Conservation (phyloP, 2,329 filamentous ascomycete species). For the Aspergillus sp. region DNA sequence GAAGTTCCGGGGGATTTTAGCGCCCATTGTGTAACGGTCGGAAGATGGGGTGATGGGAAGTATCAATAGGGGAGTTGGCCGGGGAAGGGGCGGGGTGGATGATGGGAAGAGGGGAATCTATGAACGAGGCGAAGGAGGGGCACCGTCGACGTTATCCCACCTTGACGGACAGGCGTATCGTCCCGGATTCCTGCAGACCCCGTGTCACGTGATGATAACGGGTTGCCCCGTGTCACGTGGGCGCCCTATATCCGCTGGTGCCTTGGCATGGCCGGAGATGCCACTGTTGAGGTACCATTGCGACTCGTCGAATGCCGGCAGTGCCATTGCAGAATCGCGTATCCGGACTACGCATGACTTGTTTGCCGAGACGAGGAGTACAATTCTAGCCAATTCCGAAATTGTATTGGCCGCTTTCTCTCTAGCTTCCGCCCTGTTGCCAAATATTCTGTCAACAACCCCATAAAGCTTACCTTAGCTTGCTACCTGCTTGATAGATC, state of each 20-base stretch:
- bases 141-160: conserved; percentile 16
- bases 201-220: conserved; percentile 18
- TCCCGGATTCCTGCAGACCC: conserved; percentile 6
- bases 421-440: neutral
- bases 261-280: conserved; percentile 23
- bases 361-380: neutral
- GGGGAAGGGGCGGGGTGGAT: conserved; percentile 4
- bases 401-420: neutral
- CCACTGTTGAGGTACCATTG: conserved; percentile 12
- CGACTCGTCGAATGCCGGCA: neutral
- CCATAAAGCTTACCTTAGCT: conserved; percentile 16
- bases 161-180: conserved; percentile 5
- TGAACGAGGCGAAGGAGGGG: conserved; percentile 21
- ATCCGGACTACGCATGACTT: neutral
- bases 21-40: conserved; percentile 48
- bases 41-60: neutral
- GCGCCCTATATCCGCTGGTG: conserved; percentile 11
- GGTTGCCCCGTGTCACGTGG: conserved; percentile 15
- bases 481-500: conserved; percentile 14
- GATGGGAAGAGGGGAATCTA: conserved; percentile 14
- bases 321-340: neutral
- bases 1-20: conserved; percentile 93
- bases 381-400: neutral
- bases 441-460: conserved; percentile 6
- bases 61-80: neutral